A percentile compares a stretch with the other conserved stretches of the same genome.
Conservation (phyloP, 331 rosid genomes). For the Acacia pycnantha region DNA sequence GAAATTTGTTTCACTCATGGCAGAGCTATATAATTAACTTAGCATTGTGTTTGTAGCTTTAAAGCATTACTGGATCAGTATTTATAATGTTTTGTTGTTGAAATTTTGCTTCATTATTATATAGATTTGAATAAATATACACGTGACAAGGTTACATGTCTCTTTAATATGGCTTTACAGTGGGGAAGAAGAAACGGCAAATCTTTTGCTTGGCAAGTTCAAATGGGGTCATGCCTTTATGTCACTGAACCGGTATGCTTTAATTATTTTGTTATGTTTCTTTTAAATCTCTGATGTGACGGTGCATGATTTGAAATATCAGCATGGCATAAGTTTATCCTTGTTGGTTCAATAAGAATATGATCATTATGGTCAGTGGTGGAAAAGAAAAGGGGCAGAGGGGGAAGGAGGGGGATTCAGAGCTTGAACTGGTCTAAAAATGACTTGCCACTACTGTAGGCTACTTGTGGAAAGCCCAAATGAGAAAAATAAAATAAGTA, state of each 20-base stretch:
- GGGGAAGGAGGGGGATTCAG: not conserved
- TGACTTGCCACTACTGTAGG: not conserved
- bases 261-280: slow-evolving; percentile 13
- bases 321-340: slow-evolving; percentile 6
- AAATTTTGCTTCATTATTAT: not conserved
- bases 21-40: not conserved
- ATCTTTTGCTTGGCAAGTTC: slow-evolving; percentile 82
- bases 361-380: not conserved
- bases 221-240: slow-evolving; percentile 97
- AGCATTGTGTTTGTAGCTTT: slow-evolving; percentile 11
- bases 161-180: slow-evolving; percentile 45
- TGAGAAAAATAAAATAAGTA: not conserved
- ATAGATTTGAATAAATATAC: slow-evolving; percentile 13
- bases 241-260: slow-evolving; percentile 75
- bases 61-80: not conserved
- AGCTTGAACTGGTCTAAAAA: not conserved
- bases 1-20: not conserved
- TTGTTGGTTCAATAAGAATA: not conserved
- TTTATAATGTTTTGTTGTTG: slow-evolving; percentile 10
- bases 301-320: slow-evolving; percentile 4
- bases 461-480: not conserved
- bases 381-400: not conserved
- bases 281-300: not conserved
- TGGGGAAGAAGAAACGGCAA: slow-evolving; percentile 92
- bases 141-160: not conserved